Evolutionary conservation across 768 basidiomycete species (phyloP).

Genomic region (Vishniacozyma victoriae): DNA sequence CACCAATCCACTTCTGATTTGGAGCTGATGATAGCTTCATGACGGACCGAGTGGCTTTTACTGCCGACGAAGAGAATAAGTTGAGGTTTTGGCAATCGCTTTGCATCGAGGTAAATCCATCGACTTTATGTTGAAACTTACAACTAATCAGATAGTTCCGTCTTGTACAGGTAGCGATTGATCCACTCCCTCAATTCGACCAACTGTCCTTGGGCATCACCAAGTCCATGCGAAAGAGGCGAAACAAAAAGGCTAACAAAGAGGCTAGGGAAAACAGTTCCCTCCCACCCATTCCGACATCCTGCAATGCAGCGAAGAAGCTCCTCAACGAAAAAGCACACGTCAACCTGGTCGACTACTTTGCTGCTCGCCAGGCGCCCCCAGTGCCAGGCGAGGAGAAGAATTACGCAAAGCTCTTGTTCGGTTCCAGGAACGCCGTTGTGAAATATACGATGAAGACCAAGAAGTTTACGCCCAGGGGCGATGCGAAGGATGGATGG

Average conservation of each 20-base stretch:
- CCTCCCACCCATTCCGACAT: slow-evolving; percentile 17
- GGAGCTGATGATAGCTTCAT: slow-evolving; percentile 20
- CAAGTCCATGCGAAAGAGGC: too few relatives aligned
- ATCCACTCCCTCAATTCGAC: slow-evolving; percentile 27
- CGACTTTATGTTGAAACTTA: background rate
- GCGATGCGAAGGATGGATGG: slow-evolving; percentile 28
- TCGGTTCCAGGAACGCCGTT: slow-evolving; percentile 13
- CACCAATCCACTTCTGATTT: background rate
- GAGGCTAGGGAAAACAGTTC: background rate
- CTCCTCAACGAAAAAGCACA: slow-evolving; percentile 26
- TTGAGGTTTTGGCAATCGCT: slow-evolving; percentile 39
- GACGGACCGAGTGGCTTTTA: slow-evolving; percentile 14
- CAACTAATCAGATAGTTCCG: background rate
- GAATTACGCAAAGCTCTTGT: slow-evolving; percentile 7
- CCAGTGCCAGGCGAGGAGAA: background rate
- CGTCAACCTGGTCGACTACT: slow-evolving; percentile 37
- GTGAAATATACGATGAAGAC: slow-evolving; percentile 19
- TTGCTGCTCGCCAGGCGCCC: slow-evolving; percentile 17
- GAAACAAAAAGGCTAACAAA: too few relatives aligned
- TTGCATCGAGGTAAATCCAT: slow-evolving; percentile 29
- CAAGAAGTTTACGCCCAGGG: slow-evolving; percentile 14
- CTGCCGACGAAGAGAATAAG: slow-evolving; percentile 26
- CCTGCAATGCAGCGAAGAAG: slow-evolving; percentile 17
- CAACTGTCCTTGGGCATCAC: too few relatives aligned
- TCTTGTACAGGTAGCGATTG: too few relatives aligned